Conservation (phyloP, 139 green algal genomes). For the Diplosphaera chodatii region DNA sequence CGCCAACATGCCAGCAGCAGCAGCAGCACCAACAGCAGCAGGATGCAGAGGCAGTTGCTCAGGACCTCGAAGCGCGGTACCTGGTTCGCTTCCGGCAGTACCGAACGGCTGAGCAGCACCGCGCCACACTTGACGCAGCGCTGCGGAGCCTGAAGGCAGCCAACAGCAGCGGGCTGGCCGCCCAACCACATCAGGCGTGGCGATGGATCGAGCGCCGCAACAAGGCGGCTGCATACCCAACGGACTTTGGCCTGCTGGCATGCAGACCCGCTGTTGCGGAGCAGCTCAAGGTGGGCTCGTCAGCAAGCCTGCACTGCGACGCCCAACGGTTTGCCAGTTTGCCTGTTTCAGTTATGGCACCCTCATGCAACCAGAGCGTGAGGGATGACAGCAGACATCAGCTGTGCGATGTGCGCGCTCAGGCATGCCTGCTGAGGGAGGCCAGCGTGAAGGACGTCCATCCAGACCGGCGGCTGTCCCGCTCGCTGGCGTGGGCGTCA, state of each 20-base stretch:
- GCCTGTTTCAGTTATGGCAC: no score
- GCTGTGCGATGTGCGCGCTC: no score
- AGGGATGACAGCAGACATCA: no score
- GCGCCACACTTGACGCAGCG: conserved; percentile 10
- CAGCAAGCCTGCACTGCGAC: no score
- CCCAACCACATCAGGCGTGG: conserved; percentile 25
- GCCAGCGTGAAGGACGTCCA: conserved; percentile 60
- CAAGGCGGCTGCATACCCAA: conserved; percentile 49
- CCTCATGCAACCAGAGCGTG: no score
- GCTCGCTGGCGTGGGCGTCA: conserved; percentile 12
- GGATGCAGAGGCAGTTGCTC: no score
- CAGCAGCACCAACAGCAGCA: background rate
- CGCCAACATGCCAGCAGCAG: background rate
- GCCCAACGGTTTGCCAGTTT: no score
- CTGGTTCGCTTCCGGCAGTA: conserved; percentile 72
- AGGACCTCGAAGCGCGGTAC: conserved; percentile 9
- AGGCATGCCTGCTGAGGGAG: conserved; percentile 18
- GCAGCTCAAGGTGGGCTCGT: conserved; percentile 19
- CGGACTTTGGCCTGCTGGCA: conserved; percentile 75
- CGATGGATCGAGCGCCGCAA: conserved; percentile 62
- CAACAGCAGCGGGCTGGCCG: background rate
- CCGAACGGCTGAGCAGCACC: conserved; percentile 25
- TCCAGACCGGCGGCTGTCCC: conserved; percentile 30
- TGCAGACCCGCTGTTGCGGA: background rate
- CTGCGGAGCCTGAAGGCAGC: conserved; percentile 5